Evolutionary conservation across 495 filamentous ascomycete species (phyloP).

Genomic region (Tuber melanosporum): DNA sequence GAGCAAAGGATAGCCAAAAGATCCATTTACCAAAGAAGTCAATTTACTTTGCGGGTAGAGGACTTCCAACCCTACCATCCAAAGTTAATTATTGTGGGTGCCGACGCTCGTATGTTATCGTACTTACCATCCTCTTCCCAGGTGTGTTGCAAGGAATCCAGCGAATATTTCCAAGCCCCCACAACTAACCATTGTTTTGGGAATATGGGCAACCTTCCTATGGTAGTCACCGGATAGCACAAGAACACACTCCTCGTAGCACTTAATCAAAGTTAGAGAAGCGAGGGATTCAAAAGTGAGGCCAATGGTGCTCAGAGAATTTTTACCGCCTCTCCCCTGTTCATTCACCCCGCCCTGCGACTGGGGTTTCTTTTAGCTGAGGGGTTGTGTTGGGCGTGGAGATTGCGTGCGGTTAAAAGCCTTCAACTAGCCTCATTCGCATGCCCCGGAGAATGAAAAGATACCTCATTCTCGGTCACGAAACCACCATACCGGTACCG

Average conservation of each 20-base stretch:
- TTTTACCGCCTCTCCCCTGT: neutral
- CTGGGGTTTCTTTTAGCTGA: neutral
- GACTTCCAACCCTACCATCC: neutral
- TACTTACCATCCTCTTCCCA: neutral
- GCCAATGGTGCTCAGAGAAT: neutral
- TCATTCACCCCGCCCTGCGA: slow-evolving; percentile 27
- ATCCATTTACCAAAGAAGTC: neutral
- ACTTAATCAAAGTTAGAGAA: neutral
- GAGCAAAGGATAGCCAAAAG: neutral
- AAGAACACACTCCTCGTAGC: neutral
- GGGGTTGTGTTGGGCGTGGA: slow-evolving; percentile 5
- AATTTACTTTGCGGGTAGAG: neutral
- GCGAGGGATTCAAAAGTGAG: neutral
- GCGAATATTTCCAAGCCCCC: neutral
- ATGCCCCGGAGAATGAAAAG: slow-evolving; percentile 13
- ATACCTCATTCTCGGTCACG: slow-evolving; percentile 14
- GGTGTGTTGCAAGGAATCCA: neutral
- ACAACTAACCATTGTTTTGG: neutral
- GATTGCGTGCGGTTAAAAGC: slow-evolving; percentile 21
- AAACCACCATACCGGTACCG: slow-evolving; percentile 17
- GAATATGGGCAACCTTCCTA: neutral
- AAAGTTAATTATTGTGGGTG: neutral
- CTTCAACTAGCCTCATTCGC: slow-evolving; percentile 7
- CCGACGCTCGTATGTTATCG: neutral
- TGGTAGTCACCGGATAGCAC: neutral